phyloP scores from a whole-genome alignment of 768 basidiomycete species.

The Kwoniella newhampshirensis region DNA sequence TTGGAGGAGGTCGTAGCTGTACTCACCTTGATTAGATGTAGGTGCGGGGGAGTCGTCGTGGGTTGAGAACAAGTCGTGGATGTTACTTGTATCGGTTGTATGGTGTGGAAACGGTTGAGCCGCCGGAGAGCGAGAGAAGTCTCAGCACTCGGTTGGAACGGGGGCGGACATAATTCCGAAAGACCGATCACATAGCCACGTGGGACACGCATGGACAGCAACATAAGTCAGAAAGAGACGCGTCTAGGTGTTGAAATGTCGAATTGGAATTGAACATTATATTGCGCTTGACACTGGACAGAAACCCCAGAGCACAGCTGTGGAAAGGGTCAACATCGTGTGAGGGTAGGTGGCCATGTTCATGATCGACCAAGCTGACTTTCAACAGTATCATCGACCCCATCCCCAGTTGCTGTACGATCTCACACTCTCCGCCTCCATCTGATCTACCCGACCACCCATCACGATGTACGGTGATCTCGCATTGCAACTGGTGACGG shows the following conservation, averaged over 20 bases:
- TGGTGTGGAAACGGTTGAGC: too few species aligned
- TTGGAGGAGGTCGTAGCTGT: neutral
- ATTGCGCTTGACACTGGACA: too few species aligned
- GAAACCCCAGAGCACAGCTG: too few species aligned
- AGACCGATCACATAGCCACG: neutral
- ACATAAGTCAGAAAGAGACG: too few species aligned
- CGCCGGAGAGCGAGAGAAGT: too few species aligned
- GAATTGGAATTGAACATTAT: too few species aligned
- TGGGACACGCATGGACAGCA: too few species aligned
- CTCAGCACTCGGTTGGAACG: too few species aligned
- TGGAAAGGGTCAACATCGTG: neutral
- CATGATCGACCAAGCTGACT: neutral
- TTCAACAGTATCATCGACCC: neutral
- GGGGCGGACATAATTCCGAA: too few species aligned
- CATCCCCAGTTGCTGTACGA: too few species aligned
- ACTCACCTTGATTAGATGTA: slow-evolving; percentile 10
- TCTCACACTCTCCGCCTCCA: neutral
- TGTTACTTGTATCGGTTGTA: neutral
- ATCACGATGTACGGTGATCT: slow-evolving; percentile 63
- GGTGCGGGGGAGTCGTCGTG: slow-evolving; percentile 1
- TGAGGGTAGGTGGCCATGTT: neutral
- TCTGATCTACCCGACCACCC: neutral
- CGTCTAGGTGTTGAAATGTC: too few species aligned
- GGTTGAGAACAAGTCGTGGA: neutral
- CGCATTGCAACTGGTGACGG: slow-evolving; percentile 79